These are phyloP conservation scores for Tuber umbilicatum DNA, from an alignment of 495 filamentous ascomycete species.

Conservation along the genomic window DNA sequence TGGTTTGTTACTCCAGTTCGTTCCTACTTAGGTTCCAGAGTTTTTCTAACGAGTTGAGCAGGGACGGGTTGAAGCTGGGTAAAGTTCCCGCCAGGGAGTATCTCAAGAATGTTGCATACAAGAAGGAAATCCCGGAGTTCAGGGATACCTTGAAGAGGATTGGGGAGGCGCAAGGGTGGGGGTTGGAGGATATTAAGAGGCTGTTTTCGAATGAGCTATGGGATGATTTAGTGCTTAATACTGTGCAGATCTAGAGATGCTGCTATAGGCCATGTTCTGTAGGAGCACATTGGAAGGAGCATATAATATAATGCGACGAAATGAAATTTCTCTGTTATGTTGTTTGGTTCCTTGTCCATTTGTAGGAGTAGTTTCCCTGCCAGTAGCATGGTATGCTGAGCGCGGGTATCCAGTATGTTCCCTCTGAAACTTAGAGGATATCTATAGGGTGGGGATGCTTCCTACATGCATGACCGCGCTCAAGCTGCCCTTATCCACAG, in stretches of 20 bases:
- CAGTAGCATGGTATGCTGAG: background rate
- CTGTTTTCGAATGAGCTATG: conserved; percentile 24
- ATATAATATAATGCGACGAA: background rate
- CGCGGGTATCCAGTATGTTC: background rate
- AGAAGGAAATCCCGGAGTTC: conserved; percentile 47
- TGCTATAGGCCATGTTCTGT: background rate
- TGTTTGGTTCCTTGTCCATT: background rate
- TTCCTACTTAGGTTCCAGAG: background rate
- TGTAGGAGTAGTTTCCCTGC: background rate
- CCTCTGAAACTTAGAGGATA: no score
- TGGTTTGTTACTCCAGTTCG: conserved; percentile 42
- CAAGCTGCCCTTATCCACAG: background rate
- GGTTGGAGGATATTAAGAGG: conserved; percentile 43
- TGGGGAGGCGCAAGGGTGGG: conserved; percentile 48
- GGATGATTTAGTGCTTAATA: background rate
- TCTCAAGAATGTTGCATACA: conserved; percentile 47
- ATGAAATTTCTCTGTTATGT: background rate
- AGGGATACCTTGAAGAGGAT: conserved; percentile 45
- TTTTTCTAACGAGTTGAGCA: conserved; percentile 8
- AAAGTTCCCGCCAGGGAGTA: conserved; percentile 42
- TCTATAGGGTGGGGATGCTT: background rate
- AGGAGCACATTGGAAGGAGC: background rate
- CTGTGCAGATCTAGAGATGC: background rate
- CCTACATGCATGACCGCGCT: background rate
- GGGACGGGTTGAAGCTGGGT: conserved; percentile 37